A percentile compares a stretch with the other conserved stretches of the same genome.
Evolutionary conservation across 225 moss, liverwort and hornwort species (phyloP).

Genomic region (Bryum argenteum): DNA sequence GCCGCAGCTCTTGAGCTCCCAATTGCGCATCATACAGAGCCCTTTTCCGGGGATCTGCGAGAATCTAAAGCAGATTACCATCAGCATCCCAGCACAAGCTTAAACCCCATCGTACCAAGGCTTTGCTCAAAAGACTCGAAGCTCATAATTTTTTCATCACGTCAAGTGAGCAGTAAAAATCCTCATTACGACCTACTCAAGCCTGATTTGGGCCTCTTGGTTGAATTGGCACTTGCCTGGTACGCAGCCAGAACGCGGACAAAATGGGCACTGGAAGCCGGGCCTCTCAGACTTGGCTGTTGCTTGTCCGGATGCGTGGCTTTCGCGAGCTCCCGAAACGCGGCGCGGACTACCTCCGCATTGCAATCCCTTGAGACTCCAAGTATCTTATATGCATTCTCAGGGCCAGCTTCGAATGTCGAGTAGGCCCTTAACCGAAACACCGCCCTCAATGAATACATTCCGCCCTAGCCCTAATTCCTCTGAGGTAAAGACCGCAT

Average conservation of each 20-base stretch:
- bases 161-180: not conserved
- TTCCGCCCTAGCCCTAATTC: constrained; percentile 31
- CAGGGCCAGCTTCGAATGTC: constrained; percentile 33
- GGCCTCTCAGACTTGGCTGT: constrained; percentile 45
- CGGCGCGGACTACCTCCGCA: constrained; percentile 53
- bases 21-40: constrained; percentile 81
- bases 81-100: constrained; percentile 16
- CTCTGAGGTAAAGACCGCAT: not conserved
- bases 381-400: constrained; percentile 84
- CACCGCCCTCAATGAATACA: constrained; percentile 33
- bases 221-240: constrained; percentile 51
- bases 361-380: constrained; percentile 63
- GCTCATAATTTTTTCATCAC: not conserved
- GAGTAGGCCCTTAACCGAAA: constrained; percentile 37
- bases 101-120: not conserved
- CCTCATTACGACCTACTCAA: not conserved
- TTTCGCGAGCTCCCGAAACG: constrained; percentile 87
- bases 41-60: constrained; percentile 86
- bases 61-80: constrained; percentile 69
- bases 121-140: not conserved
- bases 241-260: constrained; percentile 92
- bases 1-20: constrained; percentile 33
- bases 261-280: constrained; percentile 65
- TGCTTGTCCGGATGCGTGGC: constrained; percentile 91
- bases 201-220: not conserved